phyloP scores from a whole-genome alignment of 31 red algal species.

The Asparagopsis taxiformis region DNA sequence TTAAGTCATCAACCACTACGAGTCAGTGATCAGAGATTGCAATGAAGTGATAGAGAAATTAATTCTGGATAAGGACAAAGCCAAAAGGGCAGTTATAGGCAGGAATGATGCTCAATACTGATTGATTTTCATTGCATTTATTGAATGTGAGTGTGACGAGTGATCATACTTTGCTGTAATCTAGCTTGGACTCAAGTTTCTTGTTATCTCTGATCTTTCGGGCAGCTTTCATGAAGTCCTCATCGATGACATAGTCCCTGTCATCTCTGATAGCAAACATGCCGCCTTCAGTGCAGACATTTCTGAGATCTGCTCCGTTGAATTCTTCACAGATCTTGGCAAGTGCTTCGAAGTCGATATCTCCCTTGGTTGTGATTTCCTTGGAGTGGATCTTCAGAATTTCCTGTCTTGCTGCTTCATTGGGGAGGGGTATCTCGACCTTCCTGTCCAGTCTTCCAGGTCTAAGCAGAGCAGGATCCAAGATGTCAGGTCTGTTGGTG shows the following conservation, averaged over 20 bases:
- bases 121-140: too few relatives aligned
- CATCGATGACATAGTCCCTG: background rate
- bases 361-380: constrained; percentile 19
- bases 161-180: too few relatives aligned
- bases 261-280: constrained; percentile 2
- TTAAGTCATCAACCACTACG: too few relatives aligned
- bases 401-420: constrained; percentile 27
- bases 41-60: too few relatives aligned
- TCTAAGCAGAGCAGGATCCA: constrained; percentile 59
- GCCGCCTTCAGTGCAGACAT: constrained; percentile 47
- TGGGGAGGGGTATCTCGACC: constrained; percentile 48
- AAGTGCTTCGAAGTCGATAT: constrained; percentile 35
- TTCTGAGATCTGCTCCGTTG: constrained; percentile 47
- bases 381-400: constrained; percentile 61
- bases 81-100: too few relatives aligned
- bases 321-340: constrained; percentile 38
- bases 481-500: constrained; percentile 66
- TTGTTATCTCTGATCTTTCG: background rate
- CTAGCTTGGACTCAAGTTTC: too few relatives aligned
- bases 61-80: too few relatives aligned
- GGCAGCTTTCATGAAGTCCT: background rate
- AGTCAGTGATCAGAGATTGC: too few relatives aligned
- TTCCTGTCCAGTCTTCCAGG: constrained; percentile 70
- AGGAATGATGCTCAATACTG: too few relatives aligned
- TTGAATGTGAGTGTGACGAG: too few relatives aligned